phyloP scores from a whole-genome alignment of 768 basidiomycete species.

The Mycena vitilis region DNA sequence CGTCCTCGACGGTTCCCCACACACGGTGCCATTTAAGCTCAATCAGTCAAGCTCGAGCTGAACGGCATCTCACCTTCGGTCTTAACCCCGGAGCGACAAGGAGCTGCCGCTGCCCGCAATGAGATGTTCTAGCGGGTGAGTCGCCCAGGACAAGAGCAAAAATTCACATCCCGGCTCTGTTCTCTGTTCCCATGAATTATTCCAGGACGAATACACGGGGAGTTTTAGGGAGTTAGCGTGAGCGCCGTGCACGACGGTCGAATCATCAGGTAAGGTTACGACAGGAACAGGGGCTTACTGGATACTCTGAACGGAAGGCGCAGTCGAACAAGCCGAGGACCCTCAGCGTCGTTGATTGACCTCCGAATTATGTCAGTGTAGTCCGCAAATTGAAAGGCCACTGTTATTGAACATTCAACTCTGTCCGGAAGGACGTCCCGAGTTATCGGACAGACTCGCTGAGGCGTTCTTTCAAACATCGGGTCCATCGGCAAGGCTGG shows the following conservation, averaged over 20 bases:
- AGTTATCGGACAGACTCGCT: not conserved
- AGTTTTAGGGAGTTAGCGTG: not conserved
- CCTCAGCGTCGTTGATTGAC: no score
- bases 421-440: no score
- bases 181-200: not conserved
- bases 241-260: conserved; percentile 12
- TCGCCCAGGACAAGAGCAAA: not conserved
- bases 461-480: not conserved
- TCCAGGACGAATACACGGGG: not conserved
- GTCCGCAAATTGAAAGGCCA: no score
- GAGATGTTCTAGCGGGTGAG: not conserved
- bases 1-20: conserved; percentile 18
- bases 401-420: no score
- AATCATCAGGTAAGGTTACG: conserved; percentile 9
- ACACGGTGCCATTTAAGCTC: not conserved
- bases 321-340: not conserved
- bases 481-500: conserved; percentile 8
- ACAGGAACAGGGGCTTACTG: conserved; percentile 9
- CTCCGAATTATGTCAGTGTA: not conserved
- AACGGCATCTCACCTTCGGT: not conserved
- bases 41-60: conserved; percentile 6
- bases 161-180: not conserved
- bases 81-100: not conserved
- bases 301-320: no score
- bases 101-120: conserved; percentile 4